These are phyloP conservation scores for Fusarium sp. DNA, from an alignment of 2,329 filamentous ascomycete genomes.

Conservation along the genomic window DNA sequence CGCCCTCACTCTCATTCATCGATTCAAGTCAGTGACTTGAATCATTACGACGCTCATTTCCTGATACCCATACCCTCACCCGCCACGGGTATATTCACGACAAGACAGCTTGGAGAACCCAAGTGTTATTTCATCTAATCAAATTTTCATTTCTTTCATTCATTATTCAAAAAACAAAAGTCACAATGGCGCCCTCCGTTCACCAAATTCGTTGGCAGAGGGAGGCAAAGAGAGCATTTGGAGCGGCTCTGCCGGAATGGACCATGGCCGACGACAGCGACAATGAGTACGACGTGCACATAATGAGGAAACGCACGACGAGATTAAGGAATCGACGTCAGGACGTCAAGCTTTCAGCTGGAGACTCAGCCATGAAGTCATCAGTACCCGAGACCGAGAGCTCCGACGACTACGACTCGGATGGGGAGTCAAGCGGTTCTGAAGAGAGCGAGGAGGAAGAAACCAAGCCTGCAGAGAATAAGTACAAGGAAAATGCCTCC, in stretches of 20 bases:
- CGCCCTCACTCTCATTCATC: conserved; percentile 26
- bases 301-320: conserved; percentile 28
- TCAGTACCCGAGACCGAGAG: conserved; percentile 14
- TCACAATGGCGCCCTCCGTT: conserved; percentile 27
- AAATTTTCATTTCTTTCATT: not conserved
- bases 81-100: conserved; percentile 16
- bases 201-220: conserved; percentile 34
- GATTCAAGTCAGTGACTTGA: conserved; percentile 41
- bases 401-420: conserved; percentile 1
- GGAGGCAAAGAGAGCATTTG: conserved; percentile 31
- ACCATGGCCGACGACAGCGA: conserved; percentile 45
- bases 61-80: conserved; percentile 19
- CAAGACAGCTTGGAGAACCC: conserved; percentile 15
- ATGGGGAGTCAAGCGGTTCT: conserved; percentile 17
- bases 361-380: conserved; percentile 16
- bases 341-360: conserved; percentile 6
- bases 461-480: conserved; percentile 4
- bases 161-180: not conserved
- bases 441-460: conserved; percentile 13
- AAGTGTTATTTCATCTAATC: conserved; percentile 14
- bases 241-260: conserved; percentile 41
- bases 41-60: conserved; percentile 31
- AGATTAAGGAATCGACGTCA: conserved; percentile 20
- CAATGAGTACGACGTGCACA: conserved; percentile 34
- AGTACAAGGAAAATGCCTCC: not conserved